Base-by-base conservation (phyloP, 78 protist species). In the Pigoraptor vietnamica region DNA sequence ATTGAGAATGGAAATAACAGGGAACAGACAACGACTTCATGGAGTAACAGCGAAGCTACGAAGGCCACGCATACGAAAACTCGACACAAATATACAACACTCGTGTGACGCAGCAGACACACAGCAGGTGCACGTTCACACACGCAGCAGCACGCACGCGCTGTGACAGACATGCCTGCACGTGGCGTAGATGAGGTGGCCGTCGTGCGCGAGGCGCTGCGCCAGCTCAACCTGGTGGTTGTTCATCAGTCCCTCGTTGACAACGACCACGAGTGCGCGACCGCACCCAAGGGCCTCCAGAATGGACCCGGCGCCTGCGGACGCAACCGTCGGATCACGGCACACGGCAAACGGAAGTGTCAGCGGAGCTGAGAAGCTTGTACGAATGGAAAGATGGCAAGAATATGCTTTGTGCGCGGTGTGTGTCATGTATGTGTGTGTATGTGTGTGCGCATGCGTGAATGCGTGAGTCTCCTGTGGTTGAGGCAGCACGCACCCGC, bases 171-270 rank as follows among this genome's bases (percentile, higher is more conserved):
- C n/a, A n/a, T n/a, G n/a, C n/a, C n/a, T n/a, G n/a, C n/a, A n/a
- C n/a, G n/a, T n/a, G n/a, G n/a, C n/a, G 81, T 29, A 56, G 39
- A 34, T 1, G 10, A 90, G 33, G 0, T 55, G 48, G 25, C 86
- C 87, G 32, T 24, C 34, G 1, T 10, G 10, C 39, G 37, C 83
- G 39, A 90, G 36, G 37, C 24, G 79, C 87, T 23, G 9, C 1
- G 93, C 96, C 39, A 95, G 89, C 94, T 95, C 95, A 0, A 19
- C 0, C 89, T 95, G 97, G 88, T 95, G 97, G 92, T 95, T 95
- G 89, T 93, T 67, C 95, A 95, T 93, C 39, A 95, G 90, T 2
- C 34, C 35, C 19, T 92, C 95, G 88, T 95, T 95, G 56, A 91
- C 93, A 25, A 94, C 95, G n/a, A 93, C 95, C n/a, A 95, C 37